Conservation (phyloP, 2,329 filamentous ascomycete genomes). For the Talaromyces amestolkiae region DNA sequence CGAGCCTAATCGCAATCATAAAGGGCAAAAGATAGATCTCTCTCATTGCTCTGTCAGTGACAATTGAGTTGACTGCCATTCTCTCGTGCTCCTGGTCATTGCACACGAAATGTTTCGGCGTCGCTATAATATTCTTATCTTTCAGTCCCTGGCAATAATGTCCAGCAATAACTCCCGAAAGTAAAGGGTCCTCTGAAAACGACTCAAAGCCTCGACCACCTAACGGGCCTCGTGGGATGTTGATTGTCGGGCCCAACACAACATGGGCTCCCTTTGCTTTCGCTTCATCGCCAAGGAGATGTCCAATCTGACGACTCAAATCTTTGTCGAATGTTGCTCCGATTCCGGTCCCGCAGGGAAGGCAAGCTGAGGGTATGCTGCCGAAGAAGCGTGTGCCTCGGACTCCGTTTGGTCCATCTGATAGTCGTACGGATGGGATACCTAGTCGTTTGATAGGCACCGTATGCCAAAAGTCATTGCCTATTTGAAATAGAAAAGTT, state of each 20-base stretch:
- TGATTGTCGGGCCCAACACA: conserved; percentile 73
- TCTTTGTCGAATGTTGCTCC: conserved; percentile 75
- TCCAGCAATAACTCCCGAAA: conserved; percentile 70
- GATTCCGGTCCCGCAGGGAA: conserved; percentile 74
- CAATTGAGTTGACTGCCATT: conserved; percentile 40
- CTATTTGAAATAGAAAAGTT: background rate
- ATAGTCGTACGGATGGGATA: conserved; percentile 65
- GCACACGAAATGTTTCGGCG: conserved; percentile 61
- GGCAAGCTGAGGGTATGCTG: conserved; percentile 67
- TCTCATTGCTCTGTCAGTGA: conserved; percentile 54
- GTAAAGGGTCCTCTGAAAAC: conserved; percentile 75
- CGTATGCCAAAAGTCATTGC: conserved; percentile 66
- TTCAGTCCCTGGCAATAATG: conserved; percentile 71
- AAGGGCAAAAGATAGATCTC: conserved; percentile 66
- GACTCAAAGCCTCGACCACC: conserved; percentile 83
- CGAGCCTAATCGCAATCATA: conserved; percentile 57
- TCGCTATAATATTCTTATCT: conserved; percentile 69
- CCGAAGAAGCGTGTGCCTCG: conserved; percentile 68
- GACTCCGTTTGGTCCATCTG: conserved; percentile 68
- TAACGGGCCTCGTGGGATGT: conserved; percentile 76
- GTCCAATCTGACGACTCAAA: conserved; percentile 66
- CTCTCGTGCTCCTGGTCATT: conserved; percentile 48
- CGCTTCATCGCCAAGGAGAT: conserved; percentile 67
- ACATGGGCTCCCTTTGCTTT: conserved; percentile 72
- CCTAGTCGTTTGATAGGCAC: conserved; percentile 60